These are phyloP conservation scores for Kazachstania sp. DNA, from an alignment of 1,139 yeast species.

Conservation along the genomic window DNA sequence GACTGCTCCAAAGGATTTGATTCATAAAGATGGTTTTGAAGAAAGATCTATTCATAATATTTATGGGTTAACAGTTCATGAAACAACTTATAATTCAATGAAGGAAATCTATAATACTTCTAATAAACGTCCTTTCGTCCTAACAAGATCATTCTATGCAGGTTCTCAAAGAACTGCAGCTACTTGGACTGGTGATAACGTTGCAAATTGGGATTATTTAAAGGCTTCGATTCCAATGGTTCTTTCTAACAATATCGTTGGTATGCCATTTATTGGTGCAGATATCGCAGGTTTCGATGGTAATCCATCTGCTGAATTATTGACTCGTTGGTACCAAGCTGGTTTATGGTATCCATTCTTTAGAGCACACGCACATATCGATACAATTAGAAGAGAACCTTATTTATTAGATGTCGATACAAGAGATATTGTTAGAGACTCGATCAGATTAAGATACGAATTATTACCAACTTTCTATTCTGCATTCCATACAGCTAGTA, in stretches of 20 bases:
- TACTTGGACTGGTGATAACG: conserved; percentile 97
- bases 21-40: conserved; percentile 78
- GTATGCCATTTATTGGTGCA: conserved; percentile 91
- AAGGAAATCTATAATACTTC: conserved; percentile 40
- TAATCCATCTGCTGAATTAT: conserved; percentile 69
- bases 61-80: conserved; percentile 72
- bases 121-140: conserved; percentile 70
- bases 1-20: conserved; percentile 67
- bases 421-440: conserved; percentile 57
- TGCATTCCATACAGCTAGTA: conserved; percentile 58
- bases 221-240: conserved; percentile 79
- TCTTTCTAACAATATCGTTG: conserved; percentile 69
- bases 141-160: conserved; percentile 78
- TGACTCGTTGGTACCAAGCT: conserved; percentile 90
- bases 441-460: conserved; percentile 63
- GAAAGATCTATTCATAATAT: conserved; percentile 85
- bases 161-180: conserved; percentile 92
- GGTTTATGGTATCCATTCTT: conserved; percentile 96
- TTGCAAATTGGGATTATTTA: conserved; percentile 85
- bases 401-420: conserved; percentile 75
- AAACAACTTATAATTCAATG: conserved; percentile 67
- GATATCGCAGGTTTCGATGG: conserved; percentile 98
- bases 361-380: conserved; percentile 94
- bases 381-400: conserved; percentile 86
- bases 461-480: conserved; percentile 77